phyloP scores from a whole-genome alignment of 257 asterid species.

The Primulina tabacum region DNA sequence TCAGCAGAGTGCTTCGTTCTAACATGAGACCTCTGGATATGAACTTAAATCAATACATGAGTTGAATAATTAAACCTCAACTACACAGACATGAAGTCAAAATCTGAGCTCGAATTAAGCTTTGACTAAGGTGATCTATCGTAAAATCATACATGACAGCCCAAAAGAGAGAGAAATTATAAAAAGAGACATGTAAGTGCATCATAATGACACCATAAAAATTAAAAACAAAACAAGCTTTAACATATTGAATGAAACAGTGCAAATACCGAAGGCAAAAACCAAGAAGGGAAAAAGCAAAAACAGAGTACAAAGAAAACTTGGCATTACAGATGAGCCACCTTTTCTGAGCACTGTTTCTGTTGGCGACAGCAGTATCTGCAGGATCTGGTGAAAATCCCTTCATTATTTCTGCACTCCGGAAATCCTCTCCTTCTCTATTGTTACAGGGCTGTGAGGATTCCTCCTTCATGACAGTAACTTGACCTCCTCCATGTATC shows the following conservation, averaged over 20 bases:
- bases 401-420: constrained; percentile 58
- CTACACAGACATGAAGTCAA: neutral
- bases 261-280: constrained; percentile 54
- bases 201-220: neutral
- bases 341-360: constrained; percentile 83
- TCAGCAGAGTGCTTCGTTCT: too few relatives aligned
- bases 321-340: constrained; percentile 34
- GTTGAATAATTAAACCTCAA: neutral
- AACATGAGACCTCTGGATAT: neutral
- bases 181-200: neutral
- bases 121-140: neutral
- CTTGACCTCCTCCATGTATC: constrained; percentile 15
- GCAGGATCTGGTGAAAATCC: constrained; percentile 51
- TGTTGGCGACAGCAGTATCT: constrained; percentile 62
- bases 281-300: constrained; percentile 4
- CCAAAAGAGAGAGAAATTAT: too few relatives aligned
- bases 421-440: constrained; percentile 37
- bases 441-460: constrained; percentile 51
- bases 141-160: too few relatives aligned
- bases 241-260: constrained; percentile 33
- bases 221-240: constrained; percentile 39
- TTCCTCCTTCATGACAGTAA: constrained; percentile 57
- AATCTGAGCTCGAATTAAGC: neutral
- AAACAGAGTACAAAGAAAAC: constrained; percentile 21
- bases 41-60: neutral